Conservation (phyloP, 225 moss, liverwort and hornwort genomes). For the Polytrichum commune region DNA sequence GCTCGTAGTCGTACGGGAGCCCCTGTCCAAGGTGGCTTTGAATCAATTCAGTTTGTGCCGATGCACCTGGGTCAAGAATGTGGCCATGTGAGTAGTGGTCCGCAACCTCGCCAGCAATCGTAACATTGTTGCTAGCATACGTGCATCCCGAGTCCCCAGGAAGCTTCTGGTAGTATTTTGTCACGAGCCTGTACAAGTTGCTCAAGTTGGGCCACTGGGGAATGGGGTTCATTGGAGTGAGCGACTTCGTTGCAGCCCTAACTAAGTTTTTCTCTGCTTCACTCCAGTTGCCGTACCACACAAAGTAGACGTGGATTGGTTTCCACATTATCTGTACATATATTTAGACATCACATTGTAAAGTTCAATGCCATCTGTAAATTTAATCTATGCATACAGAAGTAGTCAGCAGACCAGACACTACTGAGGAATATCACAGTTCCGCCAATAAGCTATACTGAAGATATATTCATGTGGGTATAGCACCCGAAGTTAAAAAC, state of each 20-base stretch:
- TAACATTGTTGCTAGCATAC: too few species aligned
- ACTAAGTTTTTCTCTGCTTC: not conserved
- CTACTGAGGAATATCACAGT: not conserved
- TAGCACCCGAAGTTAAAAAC: not conserved
- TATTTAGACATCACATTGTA: not conserved
- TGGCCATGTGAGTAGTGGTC: not conserved
- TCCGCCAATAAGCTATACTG: not conserved
- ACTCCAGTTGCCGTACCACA: not conserved
- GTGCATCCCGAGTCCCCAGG: too few species aligned
- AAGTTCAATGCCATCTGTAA: not conserved
- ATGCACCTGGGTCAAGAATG: not conserved
- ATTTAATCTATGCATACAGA: not conserved
- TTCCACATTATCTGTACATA: not conserved
- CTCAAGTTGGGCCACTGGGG: slow-evolving; percentile 1
- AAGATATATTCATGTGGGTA: not conserved
- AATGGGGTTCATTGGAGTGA: not conserved
- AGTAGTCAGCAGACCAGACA: not conserved
- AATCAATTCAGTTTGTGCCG: not conserved
- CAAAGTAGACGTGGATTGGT: not conserved
- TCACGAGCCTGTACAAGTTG: not conserved
- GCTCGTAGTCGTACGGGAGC: not conserved
- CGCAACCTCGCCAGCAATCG: too few species aligned
- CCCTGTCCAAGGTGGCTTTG: not conserved
- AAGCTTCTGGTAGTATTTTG: not conserved
- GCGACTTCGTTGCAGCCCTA: not conserved